These are phyloP conservation scores for Serendipita vermifera DNA, from an alignment of 768 basidiomycete genomes.

Conservation along the genomic window DNA sequence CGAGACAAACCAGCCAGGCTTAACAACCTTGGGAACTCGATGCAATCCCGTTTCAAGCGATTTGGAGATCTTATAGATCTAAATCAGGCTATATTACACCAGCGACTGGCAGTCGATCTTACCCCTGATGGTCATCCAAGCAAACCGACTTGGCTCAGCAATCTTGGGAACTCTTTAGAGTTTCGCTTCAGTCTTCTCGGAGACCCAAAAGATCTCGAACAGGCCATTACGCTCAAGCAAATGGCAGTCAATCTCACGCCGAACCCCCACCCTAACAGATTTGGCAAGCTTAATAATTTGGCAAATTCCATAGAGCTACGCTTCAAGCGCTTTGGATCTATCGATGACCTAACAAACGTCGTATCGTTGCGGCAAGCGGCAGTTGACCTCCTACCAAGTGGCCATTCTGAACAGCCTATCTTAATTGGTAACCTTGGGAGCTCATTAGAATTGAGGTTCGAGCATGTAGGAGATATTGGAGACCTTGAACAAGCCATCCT, in stretches of 20 bases:
- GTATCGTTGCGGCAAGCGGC: conserved; percentile 3
- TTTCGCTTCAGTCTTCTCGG: conserved; percentile 13
- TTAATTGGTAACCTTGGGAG: too few species aligned
- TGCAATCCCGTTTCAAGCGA: conserved; percentile 11
- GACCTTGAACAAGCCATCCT: too few species aligned
- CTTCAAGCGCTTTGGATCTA: conserved; percentile 12
- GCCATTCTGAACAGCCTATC: too few species aligned
- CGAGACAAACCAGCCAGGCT: conserved; percentile 12
- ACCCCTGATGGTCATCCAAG: conserved; percentile 13
- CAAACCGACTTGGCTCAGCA: conserved; percentile 8
- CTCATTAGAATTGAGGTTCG: too few species aligned
- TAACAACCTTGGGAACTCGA: conserved; percentile 11
- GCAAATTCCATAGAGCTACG: conserved; percentile 8
- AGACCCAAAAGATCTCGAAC: conserved; percentile 12
- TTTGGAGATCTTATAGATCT: conserved; percentile 10
- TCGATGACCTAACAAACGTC: conserved; percentile 12
- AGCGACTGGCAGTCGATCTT: conserved; percentile 5
- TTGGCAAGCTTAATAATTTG: conserved; percentile 10
- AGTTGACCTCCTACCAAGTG: conserved; percentile 10
- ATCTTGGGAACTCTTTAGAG: conserved; percentile 10
- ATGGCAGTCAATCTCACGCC: conserved; percentile 13
- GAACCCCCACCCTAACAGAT: conserved; percentile 7
- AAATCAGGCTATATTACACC: background rate
- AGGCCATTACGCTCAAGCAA: conserved; percentile 4
- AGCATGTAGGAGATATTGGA: too few species aligned